phyloP scores from a whole-genome alignment of 306 rosid species.

The Begonia fuchsioides region DNA sequence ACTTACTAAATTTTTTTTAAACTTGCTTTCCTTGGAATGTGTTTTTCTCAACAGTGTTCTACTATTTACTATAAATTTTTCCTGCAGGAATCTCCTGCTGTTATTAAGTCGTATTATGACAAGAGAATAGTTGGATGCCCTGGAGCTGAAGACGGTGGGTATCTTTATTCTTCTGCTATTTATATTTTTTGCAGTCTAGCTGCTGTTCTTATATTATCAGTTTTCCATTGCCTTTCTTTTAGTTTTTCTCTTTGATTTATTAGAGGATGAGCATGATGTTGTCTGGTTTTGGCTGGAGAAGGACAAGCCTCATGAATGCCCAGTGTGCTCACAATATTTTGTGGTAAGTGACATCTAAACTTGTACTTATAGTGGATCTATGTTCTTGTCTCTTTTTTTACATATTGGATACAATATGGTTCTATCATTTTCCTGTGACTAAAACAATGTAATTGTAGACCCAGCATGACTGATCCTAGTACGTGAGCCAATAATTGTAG shows the following conservation, averaged over 20 bases:
- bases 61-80: conserved; percentile 1
- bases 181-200: conserved; percentile 1
- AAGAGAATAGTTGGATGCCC: conserved; percentile 95
- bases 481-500: background rate
- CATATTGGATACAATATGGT: too few species aligned
- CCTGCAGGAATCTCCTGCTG: conserved; percentile 70
- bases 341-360: conserved; percentile 39
- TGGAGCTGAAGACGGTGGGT: conserved; percentile 90
- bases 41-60: background rate
- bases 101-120: conserved; percentile 61
- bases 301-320: conserved; percentile 77
- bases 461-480: background rate
- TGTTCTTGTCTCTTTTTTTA: too few species aligned
- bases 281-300: conserved; percentile 99
- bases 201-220: background rate
- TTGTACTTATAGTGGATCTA: background rate
- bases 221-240: conserved; percentile 1
- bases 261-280: conserved; percentile 97
- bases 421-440: too few species aligned
- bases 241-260: conserved; percentile 9
- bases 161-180: conserved; percentile 9
- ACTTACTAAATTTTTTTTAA: background rate
- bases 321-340: conserved; percentile 83
- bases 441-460: background rate
- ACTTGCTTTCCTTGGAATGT: background rate